Evolutionary conservation across 306 rosid genomes (phyloP), one percentile per base, ranked within the genome.

Genomic region (Dryas octopetala): DNA sequence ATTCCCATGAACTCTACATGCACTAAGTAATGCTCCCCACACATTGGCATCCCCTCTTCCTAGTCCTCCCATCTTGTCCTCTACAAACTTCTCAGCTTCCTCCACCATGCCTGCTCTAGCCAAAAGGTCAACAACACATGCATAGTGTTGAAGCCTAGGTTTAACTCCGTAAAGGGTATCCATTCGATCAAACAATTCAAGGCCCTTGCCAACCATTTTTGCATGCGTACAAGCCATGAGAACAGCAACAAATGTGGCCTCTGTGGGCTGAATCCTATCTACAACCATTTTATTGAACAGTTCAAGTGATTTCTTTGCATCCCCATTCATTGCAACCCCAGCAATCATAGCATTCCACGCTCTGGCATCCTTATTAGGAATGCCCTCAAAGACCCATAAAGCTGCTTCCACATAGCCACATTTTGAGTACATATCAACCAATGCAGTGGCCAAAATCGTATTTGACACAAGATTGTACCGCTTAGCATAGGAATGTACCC

Each of bases 331-430:
- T 1, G 92, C 88, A 68, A 81, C 82, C 23, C 94, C 94, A 9
- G 86, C 74, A 59, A 91, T 87, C 86, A 91, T 89, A 17, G 91
- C 92, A 74, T 91, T 91, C 94, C 94, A 91, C 0, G 91, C 92
- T 54, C 83, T 49, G 3, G 75, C 87, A 78, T 86, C 85, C 71
- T 79, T 84, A 9, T 66, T 46, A 11, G 50, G 14, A 45, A 73
- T 84, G 9, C 77, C 70, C 72, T 81, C 75, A 32, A 86, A 86
- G 66, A 81, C 79, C 45, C 75, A 60, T 12, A 81, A 41, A 48
- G 90, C 85, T 58, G 83, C 70, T 70, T 84, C 86, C 10, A 84
- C 70, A 58, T 53, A 77, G 11, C 88, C 86, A 49, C 88, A 86
- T 82, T 86, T 84, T 16, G 88, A 79, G 77, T 86, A 86, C 90